These are phyloP conservation scores for Galeopsis tetrahit DNA, from an alignment of 257 asterid species.

Conservation along the genomic window DNA sequence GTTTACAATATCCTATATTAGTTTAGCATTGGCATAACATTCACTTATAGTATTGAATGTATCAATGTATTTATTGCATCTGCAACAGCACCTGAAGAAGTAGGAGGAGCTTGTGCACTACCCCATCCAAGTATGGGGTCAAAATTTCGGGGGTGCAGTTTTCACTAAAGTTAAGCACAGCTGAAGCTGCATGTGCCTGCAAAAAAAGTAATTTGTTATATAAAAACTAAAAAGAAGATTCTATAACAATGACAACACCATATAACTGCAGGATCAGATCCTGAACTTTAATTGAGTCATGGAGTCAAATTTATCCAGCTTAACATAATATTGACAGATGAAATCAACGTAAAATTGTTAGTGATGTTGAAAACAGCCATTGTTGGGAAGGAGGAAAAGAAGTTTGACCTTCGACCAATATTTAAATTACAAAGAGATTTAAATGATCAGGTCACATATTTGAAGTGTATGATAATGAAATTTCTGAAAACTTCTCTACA, in stretches of 20 bases:
- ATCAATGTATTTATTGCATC: conserved; percentile 15
- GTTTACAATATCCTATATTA: conserved; percentile 20
- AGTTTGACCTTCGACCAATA: not conserved
- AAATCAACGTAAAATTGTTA: not conserved
- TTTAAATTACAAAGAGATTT: not conserved
- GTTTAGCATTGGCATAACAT: not conserved
- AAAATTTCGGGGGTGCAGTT: conserved; percentile 90
- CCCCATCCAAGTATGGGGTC: conserved; percentile 83
- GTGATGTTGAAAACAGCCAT: not conserved
- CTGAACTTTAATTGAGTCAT: conserved; percentile 12
- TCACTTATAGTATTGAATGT: not conserved
- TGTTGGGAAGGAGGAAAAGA: not conserved
- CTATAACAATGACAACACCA: conserved; percentile 10
- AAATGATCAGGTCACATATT: not conserved
- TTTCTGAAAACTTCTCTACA: not conserved
- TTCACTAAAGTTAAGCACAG: conserved; percentile 91
- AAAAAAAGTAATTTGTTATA: conserved; percentile 30
- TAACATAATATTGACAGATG: not conserved
- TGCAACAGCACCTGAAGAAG: conserved; percentile 70
- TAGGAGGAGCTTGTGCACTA: conserved; percentile 78
- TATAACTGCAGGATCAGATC: conserved; percentile 21
- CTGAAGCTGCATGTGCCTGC: conserved; percentile 99
- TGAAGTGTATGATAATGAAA: not conserved
- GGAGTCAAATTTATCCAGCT: conserved; percentile 5
- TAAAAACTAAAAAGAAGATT: conserved; percentile 3